Evolutionary conservation across 2,329 filamentous ascomycete species (phyloP), one percentile per base, ranked within the genome.

Genomic region (Exophiala viscosa): DNA sequence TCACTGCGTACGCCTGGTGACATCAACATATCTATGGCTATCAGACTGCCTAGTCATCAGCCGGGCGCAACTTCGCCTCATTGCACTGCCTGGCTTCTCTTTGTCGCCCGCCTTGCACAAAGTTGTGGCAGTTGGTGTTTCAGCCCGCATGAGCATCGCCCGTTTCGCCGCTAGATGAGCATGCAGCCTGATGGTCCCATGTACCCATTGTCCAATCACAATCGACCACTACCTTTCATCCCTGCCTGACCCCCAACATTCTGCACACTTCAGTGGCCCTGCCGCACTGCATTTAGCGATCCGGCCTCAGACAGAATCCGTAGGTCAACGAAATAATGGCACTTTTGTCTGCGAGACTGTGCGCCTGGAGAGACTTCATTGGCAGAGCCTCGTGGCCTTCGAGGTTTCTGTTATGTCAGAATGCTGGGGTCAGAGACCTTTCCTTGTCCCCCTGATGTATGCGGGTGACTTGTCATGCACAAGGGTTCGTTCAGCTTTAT

Each of bases 71-170:
- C 23, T 23, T 42, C 28, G 10, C 20, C 18, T 17, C 14, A 20
- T 10, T 42, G 40, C 40, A 44, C 28, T 43, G 40, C 31, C 39
- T 28, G 20, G 28, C 38, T 46, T 46, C 11, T 36, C 42, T 18
- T 20, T 43, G 31, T 20, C 13, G 36, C 35, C 13, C 9, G 18
- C 40, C 8, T 42, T 23, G 8, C 14, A n/a, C 40, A 23, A 41
- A 18, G 39, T 20, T 41, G 39, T 15, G 9, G 18, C 40, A 31
- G 13, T 31, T 23, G 18, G 40, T 4, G 40, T 42, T 42, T 42
- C 40, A 42, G 40, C n/a, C 40, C 40, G 20, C 40, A 20, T 42
- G 40, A 42, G 40, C 40, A 42, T 42, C 18, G 40, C 40, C 40
- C 28, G 18, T 42, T 20, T 42, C n/a, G 40, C 40, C 13, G 40